Base-by-base conservation (phyloP, 2,329 filamentous ascomycete genomes). In the Westerdykella ornata region DNA sequence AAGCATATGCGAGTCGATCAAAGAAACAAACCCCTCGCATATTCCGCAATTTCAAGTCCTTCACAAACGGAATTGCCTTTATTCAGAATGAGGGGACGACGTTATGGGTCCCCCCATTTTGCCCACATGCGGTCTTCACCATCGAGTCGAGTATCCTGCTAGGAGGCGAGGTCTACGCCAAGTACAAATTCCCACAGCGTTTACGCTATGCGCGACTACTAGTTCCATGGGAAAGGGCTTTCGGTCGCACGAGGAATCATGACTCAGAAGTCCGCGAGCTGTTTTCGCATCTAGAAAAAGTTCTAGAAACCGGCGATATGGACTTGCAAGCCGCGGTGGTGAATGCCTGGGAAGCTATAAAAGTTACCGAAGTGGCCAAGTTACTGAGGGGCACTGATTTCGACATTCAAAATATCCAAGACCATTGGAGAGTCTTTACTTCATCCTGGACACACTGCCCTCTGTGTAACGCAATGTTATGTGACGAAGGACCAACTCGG, bases 61-160 rank as follows among this genome's bases (percentile, higher is more conserved):
- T 39, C 8, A 12, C 16, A 7, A 29, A 39, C 15, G 37, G 41
- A n/a, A 36, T 43, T 9, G 31, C 26, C 6, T 30, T 43, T 22
- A 18, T 43, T 7, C 41, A 43, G 14, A 12, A n/a, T n/a, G 30
- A 18, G 13, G 22, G 20, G 3, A 20, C 13, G 17, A 39, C 30
- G 6, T 18, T 43, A 13, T 36, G 37, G 36, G 15, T 43, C 5
- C 36, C 37, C 4, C 41, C 36, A 8, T 39, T 17, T 28, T 43
- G 41, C 31, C 28, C 41, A 4, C 41, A 43, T 31, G 41, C 41
- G n/a, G 41, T 43, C 5, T 39, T 43, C 14, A 39, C 41, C 13
- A 14, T 43, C n/a, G 13, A 39, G 13, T 16, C 29, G 4, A 39
- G 36, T 32, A 20, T 43, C 3, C 14, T 42, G 3, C 13, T 37